These are phyloP conservation scores for Rhizophora apiculata DNA, from an alignment of 345 rosid genomes.

Conservation along the genomic window DNA sequence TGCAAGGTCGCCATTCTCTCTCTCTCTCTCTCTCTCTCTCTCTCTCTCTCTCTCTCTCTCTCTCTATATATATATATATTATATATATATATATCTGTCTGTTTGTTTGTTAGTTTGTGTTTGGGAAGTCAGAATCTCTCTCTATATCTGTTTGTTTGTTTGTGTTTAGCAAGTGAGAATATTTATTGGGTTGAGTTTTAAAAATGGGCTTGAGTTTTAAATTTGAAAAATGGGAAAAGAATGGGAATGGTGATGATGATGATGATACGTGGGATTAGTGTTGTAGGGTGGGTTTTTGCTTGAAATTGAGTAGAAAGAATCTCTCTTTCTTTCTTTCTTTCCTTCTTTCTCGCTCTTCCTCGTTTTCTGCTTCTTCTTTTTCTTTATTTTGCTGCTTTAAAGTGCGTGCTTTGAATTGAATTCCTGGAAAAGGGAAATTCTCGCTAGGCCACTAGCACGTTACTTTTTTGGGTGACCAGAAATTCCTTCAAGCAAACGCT, in stretches of 20 bases:
- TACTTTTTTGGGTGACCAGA: background rate
- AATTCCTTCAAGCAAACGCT: background rate
- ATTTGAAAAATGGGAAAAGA: too few species aligned
- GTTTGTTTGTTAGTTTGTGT: too few species aligned
- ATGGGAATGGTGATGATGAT: too few species aligned
- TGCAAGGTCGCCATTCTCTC: slow-evolving; percentile 68
- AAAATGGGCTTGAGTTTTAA: too few species aligned
- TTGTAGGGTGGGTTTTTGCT: slow-evolving; percentile 12
- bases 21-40: slow-evolving; percentile 3
- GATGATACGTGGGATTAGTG: too few species aligned
- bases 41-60: background rate
- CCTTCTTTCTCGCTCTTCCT: slow-evolving; percentile 4
- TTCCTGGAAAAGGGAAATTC: slow-evolving; percentile 28
- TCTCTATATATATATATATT: too few species aligned
- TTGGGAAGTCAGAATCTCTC: too few species aligned
- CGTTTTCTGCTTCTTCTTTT: slow-evolving; percentile 1
- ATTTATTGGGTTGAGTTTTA: too few species aligned
- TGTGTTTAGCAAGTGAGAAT: slow-evolving; percentile 7
- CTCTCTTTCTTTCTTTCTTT: slow-evolving; percentile 18
- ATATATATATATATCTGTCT: too few species aligned
- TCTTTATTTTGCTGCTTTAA: slow-evolving; percentile 20
- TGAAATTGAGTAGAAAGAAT: slow-evolving; percentile 38
- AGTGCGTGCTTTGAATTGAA: slow-evolving; percentile 55
- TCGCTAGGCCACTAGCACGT: background rate
- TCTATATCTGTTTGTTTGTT: too few species aligned